Evolutionary conservation across 768 basidiomycete genomes (phyloP), one percentile per base, ranked within the genome.

Genomic region (Tulasnella calospora): DNA sequence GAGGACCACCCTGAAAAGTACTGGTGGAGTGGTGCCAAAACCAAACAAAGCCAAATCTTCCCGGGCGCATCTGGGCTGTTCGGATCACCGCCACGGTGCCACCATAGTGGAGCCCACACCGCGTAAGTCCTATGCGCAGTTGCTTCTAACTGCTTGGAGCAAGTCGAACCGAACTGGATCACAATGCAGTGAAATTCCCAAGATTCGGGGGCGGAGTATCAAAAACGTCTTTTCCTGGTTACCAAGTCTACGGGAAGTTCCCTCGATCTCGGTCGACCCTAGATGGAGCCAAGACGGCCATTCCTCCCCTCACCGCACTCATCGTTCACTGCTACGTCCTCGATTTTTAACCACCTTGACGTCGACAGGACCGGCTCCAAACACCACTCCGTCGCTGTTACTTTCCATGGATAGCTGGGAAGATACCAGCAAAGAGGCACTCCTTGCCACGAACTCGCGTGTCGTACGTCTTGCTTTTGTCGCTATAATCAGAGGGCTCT

Each of bases 221-320:
- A 35, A 19, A 35, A 1, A 0, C 7, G 33, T 17, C 61, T 67
- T 57, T 27, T 67, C 30, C 27, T 30, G 30, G 61, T 35, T 30
- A 67, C 61, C 61, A 67, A 15, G 61, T 27, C 61, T 67, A 67
- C 61, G 61, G 61, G 61, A 67, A 67, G 30, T 67, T 67, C 61
- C 15, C 30, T 33, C 30, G 30, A 35, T 15, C 8, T 27, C 33
- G 23, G 30, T 35, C 30, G 30, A 35, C 30, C 61, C 61, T 67
- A 23, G 33, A 19, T 15, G 61, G 61, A 27, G 61, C 27, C 61
- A 30, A 67, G 33, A 1, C n/a, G 27, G 61, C 15, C 61, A 67
- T 13, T 35, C 61, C 4, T 6, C n/a, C 61, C 61, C 15, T 67
- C 61, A 67, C 61, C 33, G 27, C 61, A 12, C 61, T 35, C 27